Evolutionary conservation across 208 protist species (phyloP), one percentile per base, ranked within the genome.

Genomic region (Leishmania arabica): DNA sequence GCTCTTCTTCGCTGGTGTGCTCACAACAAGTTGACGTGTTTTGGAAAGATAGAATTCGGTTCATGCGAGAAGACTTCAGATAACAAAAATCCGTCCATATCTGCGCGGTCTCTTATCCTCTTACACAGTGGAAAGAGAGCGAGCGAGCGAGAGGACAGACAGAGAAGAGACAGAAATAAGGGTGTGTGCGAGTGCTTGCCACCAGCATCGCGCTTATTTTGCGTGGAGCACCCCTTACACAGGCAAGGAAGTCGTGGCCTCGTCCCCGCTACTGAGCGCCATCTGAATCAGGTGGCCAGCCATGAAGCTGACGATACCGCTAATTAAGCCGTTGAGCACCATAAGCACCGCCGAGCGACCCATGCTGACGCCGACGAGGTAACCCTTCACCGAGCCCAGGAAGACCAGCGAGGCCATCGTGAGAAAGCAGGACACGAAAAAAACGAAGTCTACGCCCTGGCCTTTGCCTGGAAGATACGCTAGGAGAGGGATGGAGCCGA

Each of bases 401-500:
- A 94, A 82, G 31, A 96, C 81, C 37, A 99, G 87, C 1, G 95
- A 92, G 21, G 91, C 62, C 51, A 88, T 80, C 0, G 96, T 98
- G 42, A 98, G 78, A n/a, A 91, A 34, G 81, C 93, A 96, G 0
- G 95, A 92, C 5, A 97, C 77, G 62, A 91, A 81, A 86, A 99
- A 98, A 42, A 93, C 83, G 31, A 53, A 74, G 80, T 97, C 93
- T 24, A 90, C 84, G 45, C 91, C 94, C 71, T 95, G 84, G 31
- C 94, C 93, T 15, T 91, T 88, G 13, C 92, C 91, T 0, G 86
- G 81, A 51, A 96, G 47, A 78, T 98, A 98, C 34, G 94, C 95
- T 60, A 98, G 71, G 21, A 99, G 87, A 31, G 97, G 97, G 49
- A 99, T 77, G 21, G 86, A 80, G 17, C 98, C 98, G 83, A 99